phyloP scores from a whole-genome alignment of 1,284 basidiomycete species.

The Irpex sp. region DNA sequence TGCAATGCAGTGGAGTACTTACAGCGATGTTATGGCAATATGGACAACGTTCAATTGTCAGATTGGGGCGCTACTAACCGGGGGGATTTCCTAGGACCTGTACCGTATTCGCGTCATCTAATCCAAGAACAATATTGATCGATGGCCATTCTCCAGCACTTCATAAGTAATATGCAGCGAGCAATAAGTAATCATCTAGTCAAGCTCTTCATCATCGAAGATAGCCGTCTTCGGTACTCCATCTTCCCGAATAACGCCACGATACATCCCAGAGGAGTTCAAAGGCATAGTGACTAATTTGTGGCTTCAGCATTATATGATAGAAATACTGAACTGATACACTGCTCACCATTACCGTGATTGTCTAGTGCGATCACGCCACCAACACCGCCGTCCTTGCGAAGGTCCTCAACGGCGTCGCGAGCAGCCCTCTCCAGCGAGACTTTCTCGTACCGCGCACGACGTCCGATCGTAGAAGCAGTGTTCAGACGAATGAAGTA shows the following conservation, averaged over 20 bases:
- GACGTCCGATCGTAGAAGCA: slow-evolving; percentile 61
- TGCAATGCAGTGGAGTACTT: too few relatives aligned
- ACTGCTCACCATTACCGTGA: slow-evolving; percentile 49
- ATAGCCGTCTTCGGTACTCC: slow-evolving; percentile 72
- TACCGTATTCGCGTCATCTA: background rate
- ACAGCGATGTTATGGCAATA: too few relatives aligned
- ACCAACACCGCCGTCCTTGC: slow-evolving; percentile 55
- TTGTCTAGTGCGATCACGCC: slow-evolving; percentile 71
- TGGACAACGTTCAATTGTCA: too few relatives aligned
- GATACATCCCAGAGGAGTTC: slow-evolving; percentile 78
- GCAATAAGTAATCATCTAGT: slow-evolving; percentile 4
- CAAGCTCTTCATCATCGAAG: slow-evolving; percentile 65
- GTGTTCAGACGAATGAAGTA: slow-evolving; percentile 75
- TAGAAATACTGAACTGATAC: background rate
- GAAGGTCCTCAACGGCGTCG: slow-evolving; percentile 54
- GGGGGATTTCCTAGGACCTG: too few relatives aligned
- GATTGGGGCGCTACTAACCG: too few relatives aligned
- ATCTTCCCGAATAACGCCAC: slow-evolving; percentile 67
- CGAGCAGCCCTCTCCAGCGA: slow-evolving; percentile 52
- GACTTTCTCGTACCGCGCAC: slow-evolving; percentile 61
- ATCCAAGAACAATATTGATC: background rate
- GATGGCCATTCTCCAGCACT: background rate
- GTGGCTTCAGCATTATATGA: background rate
- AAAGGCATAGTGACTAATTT: slow-evolving; percentile 60
- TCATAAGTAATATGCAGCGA: background rate